Conservation (phyloP, 305 asterid genomes). For the Galium porrigens region DNA sequence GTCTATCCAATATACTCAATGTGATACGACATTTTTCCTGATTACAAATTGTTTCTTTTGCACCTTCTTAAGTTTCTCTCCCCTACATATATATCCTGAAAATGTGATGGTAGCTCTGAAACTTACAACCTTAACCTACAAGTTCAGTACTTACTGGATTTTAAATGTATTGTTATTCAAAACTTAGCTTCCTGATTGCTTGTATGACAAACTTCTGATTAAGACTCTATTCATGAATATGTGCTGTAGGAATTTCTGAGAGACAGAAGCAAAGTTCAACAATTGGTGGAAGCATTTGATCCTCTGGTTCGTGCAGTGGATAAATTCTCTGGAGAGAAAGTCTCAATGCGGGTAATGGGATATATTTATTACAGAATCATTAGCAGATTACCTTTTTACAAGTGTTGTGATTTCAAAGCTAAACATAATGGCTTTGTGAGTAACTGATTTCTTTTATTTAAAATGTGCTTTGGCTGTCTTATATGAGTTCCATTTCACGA, state of each 20-base stretch:
- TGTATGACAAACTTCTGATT: background rate
- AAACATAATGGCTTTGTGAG: background rate
- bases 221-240: background rate
- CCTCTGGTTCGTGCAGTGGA: slow-evolving; percentile 62
- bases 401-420: background rate
- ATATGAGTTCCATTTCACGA: background rate
- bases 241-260: slow-evolving; percentile 49
- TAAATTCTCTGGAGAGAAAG: slow-evolving; percentile 48
- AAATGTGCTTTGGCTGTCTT: background rate
- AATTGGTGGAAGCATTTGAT: slow-evolving; percentile 51
- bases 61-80: background rate
- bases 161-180: background rate
- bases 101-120: background rate
- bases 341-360: slow-evolving; percentile 63
- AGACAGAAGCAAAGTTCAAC: slow-evolving; percentile 62
- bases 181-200: background rate
- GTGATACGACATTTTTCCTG: background rate
- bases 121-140: background rate
- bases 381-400: background rate
- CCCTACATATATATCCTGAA: background rate
- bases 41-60: background rate
- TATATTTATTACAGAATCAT: background rate
- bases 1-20: background rate
- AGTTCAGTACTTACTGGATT: background rate
- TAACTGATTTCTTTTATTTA: background rate